Evolutionary conservation across 768 basidiomycete genomes (phyloP).

Genomic region (Filobasidium wieringae): DNA sequence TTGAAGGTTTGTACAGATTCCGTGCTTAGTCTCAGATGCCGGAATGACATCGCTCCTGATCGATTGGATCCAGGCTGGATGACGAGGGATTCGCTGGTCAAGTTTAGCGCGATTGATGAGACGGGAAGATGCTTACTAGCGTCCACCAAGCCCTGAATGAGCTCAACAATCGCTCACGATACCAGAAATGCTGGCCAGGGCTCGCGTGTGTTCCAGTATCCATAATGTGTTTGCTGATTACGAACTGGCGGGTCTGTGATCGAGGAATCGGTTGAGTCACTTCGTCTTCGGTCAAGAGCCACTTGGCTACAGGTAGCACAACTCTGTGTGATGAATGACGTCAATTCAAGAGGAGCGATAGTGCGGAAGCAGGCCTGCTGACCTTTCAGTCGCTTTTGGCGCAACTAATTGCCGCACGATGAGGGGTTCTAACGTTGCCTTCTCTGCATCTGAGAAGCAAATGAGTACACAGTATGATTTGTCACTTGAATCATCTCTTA

Average conservation of each 20-base stretch:
- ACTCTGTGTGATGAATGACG: constrained; percentile 5
- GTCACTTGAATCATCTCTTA: too few species aligned
- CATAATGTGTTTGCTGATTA: constrained; percentile 62
- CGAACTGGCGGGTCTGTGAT: constrained; percentile 78
- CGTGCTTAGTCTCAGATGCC: not conserved
- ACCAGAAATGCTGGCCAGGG: constrained; percentile 87
- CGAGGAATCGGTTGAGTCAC: constrained; percentile 65
- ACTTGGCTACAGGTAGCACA: constrained; percentile 48
- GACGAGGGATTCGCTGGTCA: not conserved
- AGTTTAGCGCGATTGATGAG: not conserved
- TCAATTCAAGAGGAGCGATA: constrained; percentile 40
- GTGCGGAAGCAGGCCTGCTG: too few species aligned
- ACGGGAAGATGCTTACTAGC: constrained; percentile 52
- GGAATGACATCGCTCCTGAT: not conserved
- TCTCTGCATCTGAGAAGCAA: not conserved
- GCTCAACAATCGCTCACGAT: constrained; percentile 73
- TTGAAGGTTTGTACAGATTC: not conserved
- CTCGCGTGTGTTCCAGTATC: constrained; percentile 50
- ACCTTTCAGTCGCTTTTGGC: constrained; percentile 78
- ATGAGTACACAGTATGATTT: too few species aligned
- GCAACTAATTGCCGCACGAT: constrained; percentile 52
- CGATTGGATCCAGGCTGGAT: constrained; percentile 55
- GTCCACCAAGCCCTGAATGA: constrained; percentile 62
- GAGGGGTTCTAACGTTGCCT: constrained; percentile 1
- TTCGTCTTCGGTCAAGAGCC: constrained; percentile 50